A percentile compares a stretch with the other conserved stretches of the same genome.
phyloP scores from a whole-genome alignment of 2,329 filamentous ascomycete species.

The Arthrinium puccinioides region DNA sequence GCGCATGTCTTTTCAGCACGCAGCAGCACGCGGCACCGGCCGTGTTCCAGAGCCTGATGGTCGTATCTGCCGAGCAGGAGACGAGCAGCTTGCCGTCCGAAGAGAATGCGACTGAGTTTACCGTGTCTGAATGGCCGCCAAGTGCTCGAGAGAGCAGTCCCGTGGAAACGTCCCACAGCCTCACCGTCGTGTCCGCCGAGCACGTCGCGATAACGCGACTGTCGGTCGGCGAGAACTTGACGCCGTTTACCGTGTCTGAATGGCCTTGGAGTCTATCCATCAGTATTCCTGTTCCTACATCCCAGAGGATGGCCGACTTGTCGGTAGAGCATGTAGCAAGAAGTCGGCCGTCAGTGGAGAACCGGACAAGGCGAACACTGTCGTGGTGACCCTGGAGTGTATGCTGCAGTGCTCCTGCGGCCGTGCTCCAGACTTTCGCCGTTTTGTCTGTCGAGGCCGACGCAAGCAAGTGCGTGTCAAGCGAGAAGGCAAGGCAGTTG shows the following conservation, averaged over 20 bases:
- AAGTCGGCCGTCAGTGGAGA: slow-evolving; percentile 4
- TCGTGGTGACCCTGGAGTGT: slow-evolving; percentile 5
- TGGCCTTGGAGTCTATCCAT: not conserved
- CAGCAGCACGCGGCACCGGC: not conserved
- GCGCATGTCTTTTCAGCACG: not conserved
- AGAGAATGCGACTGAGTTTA: not conserved
- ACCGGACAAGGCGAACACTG: not conserved
- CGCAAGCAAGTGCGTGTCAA: slow-evolving; percentile 46
- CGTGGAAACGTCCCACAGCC: slow-evolving; percentile 5
- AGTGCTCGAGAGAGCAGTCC: not conserved
- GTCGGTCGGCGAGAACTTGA: slow-evolving; percentile 6
- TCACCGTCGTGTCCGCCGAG: slow-evolving; percentile 4
- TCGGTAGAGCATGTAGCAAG: not conserved
- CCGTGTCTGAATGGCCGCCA: not conserved
- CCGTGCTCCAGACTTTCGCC: slow-evolving; percentile 94
- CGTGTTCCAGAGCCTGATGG: not conserved
- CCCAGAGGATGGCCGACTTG: not conserved
- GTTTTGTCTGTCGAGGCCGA: slow-evolving; percentile 87
- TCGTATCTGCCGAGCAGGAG: not conserved
- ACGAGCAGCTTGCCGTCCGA: not conserved
- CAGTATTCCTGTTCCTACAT: not conserved
- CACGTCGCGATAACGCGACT: slow-evolving; percentile 4
- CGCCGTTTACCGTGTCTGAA: not conserved
- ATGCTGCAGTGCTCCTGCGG: slow-evolving; percentile 58
- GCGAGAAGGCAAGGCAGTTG: not conserved